phyloP scores from a whole-genome alignment of 371 early-diverging fungal species.

The Dipsacomyces acuminosporus region DNA sequence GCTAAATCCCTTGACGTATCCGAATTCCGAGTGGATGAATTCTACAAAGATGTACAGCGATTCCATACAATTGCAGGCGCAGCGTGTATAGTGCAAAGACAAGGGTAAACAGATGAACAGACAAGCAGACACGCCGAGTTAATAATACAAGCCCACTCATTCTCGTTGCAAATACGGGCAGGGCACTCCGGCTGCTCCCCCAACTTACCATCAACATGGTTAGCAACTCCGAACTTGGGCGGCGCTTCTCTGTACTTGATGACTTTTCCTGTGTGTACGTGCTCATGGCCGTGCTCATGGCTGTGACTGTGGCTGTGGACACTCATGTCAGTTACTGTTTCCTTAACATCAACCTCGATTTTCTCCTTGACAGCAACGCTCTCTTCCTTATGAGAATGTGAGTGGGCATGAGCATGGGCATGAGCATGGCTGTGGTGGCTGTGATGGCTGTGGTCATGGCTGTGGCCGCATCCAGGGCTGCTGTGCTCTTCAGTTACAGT shows the following conservation, averaged over 20 bases:
- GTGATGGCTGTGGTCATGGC: conserved; percentile 18
- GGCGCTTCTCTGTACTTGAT: conserved; percentile 38
- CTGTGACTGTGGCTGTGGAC: not conserved
- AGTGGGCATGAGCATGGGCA: not conserved
- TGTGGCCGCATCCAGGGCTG: conserved; percentile 7
- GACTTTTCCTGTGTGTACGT: conserved; percentile 14
- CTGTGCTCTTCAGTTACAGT: not conserved
- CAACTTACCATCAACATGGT: conserved; percentile 40
- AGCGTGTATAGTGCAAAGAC: too few species aligned
- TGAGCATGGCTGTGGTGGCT: conserved; percentile 8
- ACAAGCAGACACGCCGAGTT: not conserved
- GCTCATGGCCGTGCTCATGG: not conserved
- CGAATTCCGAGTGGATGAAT: conserved; percentile 40
- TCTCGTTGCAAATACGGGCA: not conserved
- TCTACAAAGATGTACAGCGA: conserved; percentile 10
- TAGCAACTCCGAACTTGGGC: conserved; percentile 41
- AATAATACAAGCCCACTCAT: not conserved
- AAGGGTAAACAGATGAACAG: too few species aligned
- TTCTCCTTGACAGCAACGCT: not conserved
- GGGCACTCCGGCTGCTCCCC: not conserved
- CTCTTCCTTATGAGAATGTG: not conserved
- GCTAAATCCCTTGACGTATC: conserved; percentile 40
- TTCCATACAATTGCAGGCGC: too few species aligned
- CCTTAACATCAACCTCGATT: not conserved
- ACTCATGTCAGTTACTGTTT: not conserved